Evolutionary conservation across 441 rosid genomes (phyloP), one percentile per base, ranked within the genome.

Genomic region (Populus hybrid): DNA sequence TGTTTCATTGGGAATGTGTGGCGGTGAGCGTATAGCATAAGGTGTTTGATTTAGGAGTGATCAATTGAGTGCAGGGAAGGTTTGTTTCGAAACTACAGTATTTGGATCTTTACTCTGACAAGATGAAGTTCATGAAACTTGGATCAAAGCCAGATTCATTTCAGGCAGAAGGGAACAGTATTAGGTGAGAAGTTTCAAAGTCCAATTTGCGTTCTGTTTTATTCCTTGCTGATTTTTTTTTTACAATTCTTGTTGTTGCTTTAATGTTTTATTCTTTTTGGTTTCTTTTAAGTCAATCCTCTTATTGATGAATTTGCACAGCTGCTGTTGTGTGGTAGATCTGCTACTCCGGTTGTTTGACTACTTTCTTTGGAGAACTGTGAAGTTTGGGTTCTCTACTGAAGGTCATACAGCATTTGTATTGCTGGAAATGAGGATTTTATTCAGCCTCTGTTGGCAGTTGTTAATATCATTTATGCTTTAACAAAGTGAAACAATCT

Each of bases 71-170:
- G 23, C 77, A 26, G 74, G 36, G 70, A 74, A 68, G 80, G 73
- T 77, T 54, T 83, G 24, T 77, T 67, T 81, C 75, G 71, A 66
- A 83, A 73, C 70, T 70, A 32, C 73, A 66, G 74, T 30, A 80
- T 64, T 75, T 80, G 64, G 74, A 76, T 76, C 78, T 79, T 79
- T 78, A n/a, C 40, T 71, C 76, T 78, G 78, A 63, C 75, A 89
- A 86, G 77, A 94, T 94, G 98, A 94, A 92, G 97, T 94, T 94
- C 67, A 94, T 94, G 98, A 94, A 94, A 81, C 91, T 94, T 70
- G 97, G 98, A 76, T 94, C 98, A 0, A 94, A 94, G 86, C 89
- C 92, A 18, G 96, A 94, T 84, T 80, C 89, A 12, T 85, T 94
- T 69, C 93, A 90, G 85, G 81, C 84, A 0, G 90, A 90, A 83